A percentile compares a stretch with the other conserved stretches of the same genome.
phyloP scores from a whole-genome alignment of 2,329 filamentous ascomycete species.

The Fusarium albidum region DNA sequence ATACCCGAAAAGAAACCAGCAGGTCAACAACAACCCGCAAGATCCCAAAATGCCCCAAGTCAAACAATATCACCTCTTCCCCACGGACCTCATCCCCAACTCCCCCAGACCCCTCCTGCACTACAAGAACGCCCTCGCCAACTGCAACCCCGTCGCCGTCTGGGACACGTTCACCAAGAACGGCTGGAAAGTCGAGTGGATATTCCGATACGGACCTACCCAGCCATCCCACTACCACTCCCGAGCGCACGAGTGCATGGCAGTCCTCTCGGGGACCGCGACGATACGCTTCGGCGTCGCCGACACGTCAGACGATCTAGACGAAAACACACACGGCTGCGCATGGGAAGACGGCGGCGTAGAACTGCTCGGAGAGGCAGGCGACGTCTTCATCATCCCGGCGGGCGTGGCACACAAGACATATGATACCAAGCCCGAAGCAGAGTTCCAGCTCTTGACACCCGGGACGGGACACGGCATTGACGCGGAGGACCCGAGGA shows the following conservation, averaged over 20 bases:
- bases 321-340: slow-evolving; percentile 49
- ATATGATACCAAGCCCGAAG: slow-evolving; percentile 49
- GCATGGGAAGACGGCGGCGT: slow-evolving; percentile 57
- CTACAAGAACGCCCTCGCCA: slow-evolving; percentile 46
- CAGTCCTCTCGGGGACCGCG: slow-evolving; percentile 60
- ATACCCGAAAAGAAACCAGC: no score
- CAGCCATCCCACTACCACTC: slow-evolving; percentile 67
- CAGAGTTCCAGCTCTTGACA: slow-evolving; percentile 47
- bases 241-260: slow-evolving; percentile 64
- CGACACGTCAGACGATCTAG: slow-evolving; percentile 51
- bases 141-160: slow-evolving; percentile 48
- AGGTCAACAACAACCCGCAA: neutral
- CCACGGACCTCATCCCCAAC: slow-evolving; percentile 58
- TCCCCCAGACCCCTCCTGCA: slow-evolving; percentile 61
- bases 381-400: slow-evolving; percentile 67
- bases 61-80: slow-evolving; percentile 50
- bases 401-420: slow-evolving; percentile 66
- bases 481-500: slow-evolving; percentile 45
- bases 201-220: slow-evolving; percentile 63
- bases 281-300: slow-evolving; percentile 64
- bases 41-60: slow-evolving; percentile 34
- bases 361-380: slow-evolving; percentile 55
- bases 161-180: slow-evolving; percentile 53
- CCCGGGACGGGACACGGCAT: slow-evolving; percentile 52
- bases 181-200: slow-evolving; percentile 63